Conservation (phyloP, 805 yeast species). For the Dipodascus albidus region DNA sequence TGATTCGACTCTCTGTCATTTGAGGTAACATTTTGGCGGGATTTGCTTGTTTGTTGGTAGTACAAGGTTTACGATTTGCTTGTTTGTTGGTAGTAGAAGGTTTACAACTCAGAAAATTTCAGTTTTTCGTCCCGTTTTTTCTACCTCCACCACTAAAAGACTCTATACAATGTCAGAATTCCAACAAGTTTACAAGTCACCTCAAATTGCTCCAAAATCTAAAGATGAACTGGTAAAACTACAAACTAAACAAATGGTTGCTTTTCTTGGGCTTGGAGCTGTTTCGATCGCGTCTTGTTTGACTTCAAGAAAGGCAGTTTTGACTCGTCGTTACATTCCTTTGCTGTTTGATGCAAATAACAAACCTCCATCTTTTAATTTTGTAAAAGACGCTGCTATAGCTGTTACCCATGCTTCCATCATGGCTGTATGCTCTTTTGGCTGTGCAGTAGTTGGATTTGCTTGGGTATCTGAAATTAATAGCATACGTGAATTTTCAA, state of each 20-base stretch:
- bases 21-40: conserved; percentile 40
- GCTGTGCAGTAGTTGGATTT: conserved; percentile 62
- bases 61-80: neutral
- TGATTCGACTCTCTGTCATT: conserved; percentile 37
- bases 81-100: neutral
- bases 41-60: neutral
- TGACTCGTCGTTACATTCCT: conserved; percentile 60
- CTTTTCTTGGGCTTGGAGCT: conserved; percentile 62
- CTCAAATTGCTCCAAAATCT: neutral
- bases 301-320: conserved; percentile 63
- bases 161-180: neutral
- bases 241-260: conserved; percentile 55
- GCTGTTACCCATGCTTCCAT: conserved; percentile 78
- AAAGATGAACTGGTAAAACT: neutral
- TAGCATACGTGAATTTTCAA: conserved; percentile 56
- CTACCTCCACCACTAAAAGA: neutral
- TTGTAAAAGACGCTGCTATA: conserved; percentile 71
- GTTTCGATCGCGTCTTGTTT: conserved; percentile 62
- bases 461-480: conserved; percentile 76
- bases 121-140: neutral
- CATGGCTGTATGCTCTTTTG: conserved; percentile 57
- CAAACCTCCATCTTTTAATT: conserved; percentile 71
- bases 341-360: conserved; percentile 75
- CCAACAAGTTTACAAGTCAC: neutral
- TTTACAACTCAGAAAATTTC: neutral